Conservation (phyloP, 768 basidiomycete genomes). For the Mycena haematopus region DNA sequence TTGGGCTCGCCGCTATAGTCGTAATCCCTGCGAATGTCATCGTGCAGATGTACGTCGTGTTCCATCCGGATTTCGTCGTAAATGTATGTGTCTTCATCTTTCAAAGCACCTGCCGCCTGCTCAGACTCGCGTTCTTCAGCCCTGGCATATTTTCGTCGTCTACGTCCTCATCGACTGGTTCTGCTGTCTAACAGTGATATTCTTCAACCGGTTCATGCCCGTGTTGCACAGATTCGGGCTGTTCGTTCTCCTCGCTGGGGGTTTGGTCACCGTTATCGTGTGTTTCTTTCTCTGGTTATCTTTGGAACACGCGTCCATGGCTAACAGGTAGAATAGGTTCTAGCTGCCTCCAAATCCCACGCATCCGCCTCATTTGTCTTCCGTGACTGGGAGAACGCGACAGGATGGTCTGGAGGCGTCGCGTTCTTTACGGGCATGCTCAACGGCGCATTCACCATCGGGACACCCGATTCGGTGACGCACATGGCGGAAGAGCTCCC, state of each 20-base stretch:
- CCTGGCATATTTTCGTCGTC: constrained; percentile 22
- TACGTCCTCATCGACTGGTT: constrained; percentile 21
- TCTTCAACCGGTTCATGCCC: constrained; percentile 22
- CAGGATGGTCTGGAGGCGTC: constrained; percentile 24
- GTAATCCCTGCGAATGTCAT: background rate
- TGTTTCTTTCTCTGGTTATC: background rate
- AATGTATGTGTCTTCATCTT: background rate
- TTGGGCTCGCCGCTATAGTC: background rate
- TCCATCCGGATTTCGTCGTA: background rate
- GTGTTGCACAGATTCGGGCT: constrained; percentile 19
- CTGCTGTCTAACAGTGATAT: constrained; percentile 20
- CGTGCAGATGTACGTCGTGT: constrained; percentile 7
- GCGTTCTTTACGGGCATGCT: constrained; percentile 28
- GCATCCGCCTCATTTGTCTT: constrained; percentile 25
- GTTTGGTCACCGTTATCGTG: constrained; percentile 21
- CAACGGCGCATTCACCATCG: constrained; percentile 26
- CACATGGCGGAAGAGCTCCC: constrained; percentile 28
- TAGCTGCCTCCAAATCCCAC: constrained; percentile 19
- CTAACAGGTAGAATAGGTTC: constrained; percentile 10
- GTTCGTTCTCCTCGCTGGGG: constrained; percentile 19
- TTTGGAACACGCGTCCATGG: background rate
- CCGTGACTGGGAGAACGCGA: constrained; percentile 19
- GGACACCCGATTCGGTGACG: constrained; percentile 22
- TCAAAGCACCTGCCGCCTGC: background rate
- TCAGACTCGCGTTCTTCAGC: constrained; percentile 8